Evolutionary conservation across 139 green algal species (phyloP).

Genomic region (Tetradesmus lagerheimii): DNA sequence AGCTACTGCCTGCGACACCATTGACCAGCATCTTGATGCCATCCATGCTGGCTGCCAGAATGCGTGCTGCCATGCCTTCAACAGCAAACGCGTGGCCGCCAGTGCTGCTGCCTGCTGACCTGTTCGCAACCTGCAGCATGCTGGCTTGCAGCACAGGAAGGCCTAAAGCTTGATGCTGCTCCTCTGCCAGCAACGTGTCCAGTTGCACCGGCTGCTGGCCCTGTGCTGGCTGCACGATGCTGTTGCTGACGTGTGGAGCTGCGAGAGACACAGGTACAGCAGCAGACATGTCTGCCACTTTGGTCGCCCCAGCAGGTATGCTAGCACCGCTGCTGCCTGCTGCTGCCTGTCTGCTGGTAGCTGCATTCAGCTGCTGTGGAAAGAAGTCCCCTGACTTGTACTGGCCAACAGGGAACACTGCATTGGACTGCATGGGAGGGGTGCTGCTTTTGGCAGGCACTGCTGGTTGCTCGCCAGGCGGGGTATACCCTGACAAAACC

Average conservation of each 20-base stretch:
- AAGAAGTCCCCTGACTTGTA: background rate
- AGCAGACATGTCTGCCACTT: background rate
- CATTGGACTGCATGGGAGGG: background rate
- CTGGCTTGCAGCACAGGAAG: background rate
- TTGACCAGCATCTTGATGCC: background rate
- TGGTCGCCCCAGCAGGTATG: background rate
- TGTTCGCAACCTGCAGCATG: background rate
- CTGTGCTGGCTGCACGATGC: background rate
- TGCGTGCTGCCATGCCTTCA: background rate
- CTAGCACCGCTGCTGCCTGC: slow-evolving; percentile 1
- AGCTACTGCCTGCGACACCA: background rate
- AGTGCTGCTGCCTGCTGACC: background rate
- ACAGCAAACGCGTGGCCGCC: background rate
- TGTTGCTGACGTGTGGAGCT: background rate
- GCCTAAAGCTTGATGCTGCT: background rate
- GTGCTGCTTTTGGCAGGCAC: background rate
- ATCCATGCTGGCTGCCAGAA: background rate
- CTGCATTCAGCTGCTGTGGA: background rate
- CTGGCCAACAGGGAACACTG: background rate
- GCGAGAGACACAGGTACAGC: background rate
- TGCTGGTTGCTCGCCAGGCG: background rate
- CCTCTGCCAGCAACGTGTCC: slow-evolving; percentile 16
- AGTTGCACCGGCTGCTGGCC: slow-evolving; percentile 13
- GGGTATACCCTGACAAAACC: slow-evolving; percentile 3
- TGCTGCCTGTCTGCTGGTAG: background rate